phyloP scores from a whole-genome alignment of 805 yeast genomes.

The Maudiozyma bulderi region DNA sequence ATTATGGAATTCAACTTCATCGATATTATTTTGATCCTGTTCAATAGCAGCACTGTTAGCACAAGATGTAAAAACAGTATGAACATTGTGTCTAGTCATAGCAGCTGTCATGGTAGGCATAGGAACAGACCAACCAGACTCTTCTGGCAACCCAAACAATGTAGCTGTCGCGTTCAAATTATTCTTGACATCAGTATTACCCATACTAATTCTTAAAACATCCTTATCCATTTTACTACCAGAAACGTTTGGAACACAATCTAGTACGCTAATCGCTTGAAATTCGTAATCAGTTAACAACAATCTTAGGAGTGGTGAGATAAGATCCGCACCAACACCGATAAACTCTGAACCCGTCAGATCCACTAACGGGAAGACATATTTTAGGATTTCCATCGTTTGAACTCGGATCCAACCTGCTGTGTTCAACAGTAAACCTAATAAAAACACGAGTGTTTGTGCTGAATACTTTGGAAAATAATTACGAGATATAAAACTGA shows the following conservation, averaged over 20 bases:
- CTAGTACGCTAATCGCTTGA: slow-evolving; percentile 81
- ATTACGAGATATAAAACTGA: slow-evolving; percentile 53
- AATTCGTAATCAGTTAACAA: slow-evolving; percentile 78
- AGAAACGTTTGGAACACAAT: slow-evolving; percentile 73
- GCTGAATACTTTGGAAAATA: slow-evolving; percentile 72
- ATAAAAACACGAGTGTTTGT: slow-evolving; percentile 59
- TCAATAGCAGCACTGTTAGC: slow-evolving; percentile 24
- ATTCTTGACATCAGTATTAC: slow-evolving; percentile 65
- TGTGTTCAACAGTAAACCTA: slow-evolving; percentile 73
- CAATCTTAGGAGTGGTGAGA: slow-evolving; percentile 78
- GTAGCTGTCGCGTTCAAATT: slow-evolving; percentile 83
- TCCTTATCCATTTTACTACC: slow-evolving; percentile 89
- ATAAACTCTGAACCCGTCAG: slow-evolving; percentile 66
- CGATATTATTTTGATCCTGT: slow-evolving; percentile 15
- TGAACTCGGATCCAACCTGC: slow-evolving; percentile 72
- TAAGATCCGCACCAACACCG: slow-evolving; percentile 90
- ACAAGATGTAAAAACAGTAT: slow-evolving; percentile 89
- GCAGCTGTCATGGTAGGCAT: slow-evolving; percentile 90
- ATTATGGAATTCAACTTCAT: slow-evolving; percentile 27
- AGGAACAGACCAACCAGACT: slow-evolving; percentile 94
- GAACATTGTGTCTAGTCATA: slow-evolving; percentile 83
- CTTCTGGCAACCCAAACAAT: slow-evolving; percentile 82
- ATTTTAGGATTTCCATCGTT: slow-evolving; percentile 64
- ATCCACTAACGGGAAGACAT: slow-evolving; percentile 69
- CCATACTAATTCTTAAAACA: slow-evolving; percentile 83